A percentile compares a stretch with the other conserved stretches of the same genome.
Conservation (phyloP, 1,284 basidiomycete genomes). For the Trichosporon coremiiforme region DNA sequence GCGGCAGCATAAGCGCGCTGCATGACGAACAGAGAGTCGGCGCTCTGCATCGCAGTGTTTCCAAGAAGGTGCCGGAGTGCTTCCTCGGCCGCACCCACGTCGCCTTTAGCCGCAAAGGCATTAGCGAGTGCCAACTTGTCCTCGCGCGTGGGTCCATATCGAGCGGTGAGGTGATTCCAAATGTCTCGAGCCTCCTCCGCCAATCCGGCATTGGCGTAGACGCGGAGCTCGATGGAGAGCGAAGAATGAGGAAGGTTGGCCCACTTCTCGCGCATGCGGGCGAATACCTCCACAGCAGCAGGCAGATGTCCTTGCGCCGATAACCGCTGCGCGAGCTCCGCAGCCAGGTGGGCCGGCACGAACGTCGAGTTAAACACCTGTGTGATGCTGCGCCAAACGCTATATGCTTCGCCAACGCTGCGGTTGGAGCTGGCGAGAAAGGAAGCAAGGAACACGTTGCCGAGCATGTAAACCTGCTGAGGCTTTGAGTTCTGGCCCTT, state of each 20-base stretch:
- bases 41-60: background rate
- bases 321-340: conserved; percentile 23
- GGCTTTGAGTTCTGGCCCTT: background rate
- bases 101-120: conserved; percentile 21
- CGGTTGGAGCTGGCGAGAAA: conserved; percentile 8
- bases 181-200: conserved; percentile 16
- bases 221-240: conserved; percentile 26
- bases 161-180: conserved; percentile 22
- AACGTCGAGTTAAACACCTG: conserved; percentile 25
- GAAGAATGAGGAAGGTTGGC: conserved; percentile 24
- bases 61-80: conserved; percentile 19
- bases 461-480: conserved; percentile 4
- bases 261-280: conserved; percentile 20
- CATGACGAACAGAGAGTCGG: conserved; percentile 30
- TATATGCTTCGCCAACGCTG: conserved; percentile 18
- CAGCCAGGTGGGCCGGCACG: conserved; percentile 19
- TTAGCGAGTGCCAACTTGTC: conserved; percentile 22
- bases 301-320: background rate
- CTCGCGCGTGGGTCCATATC: conserved; percentile 20
- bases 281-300: conserved; percentile 24
- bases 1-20: conserved; percentile 35
- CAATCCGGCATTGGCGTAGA: conserved; percentile 24
- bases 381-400: conserved; percentile 19
- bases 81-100: conserved; percentile 10
- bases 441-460: conserved; percentile 9